Base-by-base conservation (phyloP, 2,329 filamentous ascomycete species). In the Nakataea oryzae region DNA sequence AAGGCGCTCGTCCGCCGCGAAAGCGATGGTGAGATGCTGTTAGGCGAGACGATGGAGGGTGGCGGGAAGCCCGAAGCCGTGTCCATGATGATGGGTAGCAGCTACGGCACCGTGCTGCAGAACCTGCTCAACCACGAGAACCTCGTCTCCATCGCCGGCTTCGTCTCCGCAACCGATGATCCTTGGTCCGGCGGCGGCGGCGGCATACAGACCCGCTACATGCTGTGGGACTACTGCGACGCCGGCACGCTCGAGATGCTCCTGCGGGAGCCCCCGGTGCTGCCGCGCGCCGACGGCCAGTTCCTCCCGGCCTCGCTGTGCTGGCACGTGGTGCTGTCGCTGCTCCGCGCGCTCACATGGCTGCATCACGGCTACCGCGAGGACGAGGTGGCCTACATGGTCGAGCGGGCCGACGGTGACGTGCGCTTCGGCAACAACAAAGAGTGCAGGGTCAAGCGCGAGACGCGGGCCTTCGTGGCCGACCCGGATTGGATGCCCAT, bases 141-240 rank as follows among this genome's bases (percentile, higher is more conserved):
- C 66, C 68, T 83, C 26, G 68, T 83, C 62, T 79, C 74, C 3
- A 65, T 81, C 54, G 70, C 73, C 32, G 76, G 77, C 58, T 26
- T 58, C 32, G 13, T 3, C 24, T 17, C 60, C 7, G 5, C 14
- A 1, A 8, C 9, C 13, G 8, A 26, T n/a, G 8, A 26, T n/a
- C 7, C 11, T 8, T 14, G 29, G 21, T 3, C 32, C 54, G 61
- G 58, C 64, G 67, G 66, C 58, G 65, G 64, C 32, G 65, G 65
- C 58, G 62, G 62, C 30, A 66, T 66, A 32, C 66, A 64, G 17
- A 65, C 63, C 11, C 11, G 69, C 63, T 71, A 76, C 63, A 68
- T 79, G 21, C 70, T 84, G 27, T 83, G 76, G 76, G 81, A 85
- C 68, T 78, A 75, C 62, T 82, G 80, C 70, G 78, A 82, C 63